Base-by-base conservation (phyloP, 73 alveolate genomes). In the Halteria grandinella region DNA sequence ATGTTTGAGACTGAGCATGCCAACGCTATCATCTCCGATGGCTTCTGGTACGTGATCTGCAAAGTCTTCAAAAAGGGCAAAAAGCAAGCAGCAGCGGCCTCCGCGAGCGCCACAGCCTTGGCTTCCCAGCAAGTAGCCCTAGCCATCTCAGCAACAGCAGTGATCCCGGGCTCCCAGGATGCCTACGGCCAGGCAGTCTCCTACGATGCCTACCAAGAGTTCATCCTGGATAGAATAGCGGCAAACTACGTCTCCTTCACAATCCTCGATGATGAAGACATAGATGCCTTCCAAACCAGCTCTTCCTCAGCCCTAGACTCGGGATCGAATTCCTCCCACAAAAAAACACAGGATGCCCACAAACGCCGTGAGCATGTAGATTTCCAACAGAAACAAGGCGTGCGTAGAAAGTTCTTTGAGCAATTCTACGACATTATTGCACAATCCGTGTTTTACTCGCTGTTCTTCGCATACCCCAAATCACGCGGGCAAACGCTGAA, bases 381-480 rank as follows among this genome's bases (percentile, higher is more conserved):
- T n/a, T n/a, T n/a, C n/a, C n/a, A n/a, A n/a, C n/a, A n/a, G n/a
- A n/a, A n/a, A n/a, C n/a, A n/a, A n/a, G n/a, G n/a, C n/a, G n/a
- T n/a, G n/a, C n/a, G n/a, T n/a, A n/a, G n/a, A n/a, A 62, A 69
- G 10, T 89, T 89, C 91, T 91, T 94, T 79, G 85, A 90, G 44
- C 60, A 87, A 52, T 91, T 91, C 75, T 86, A 87, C 25, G 95
- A 94, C 75, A 91, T 89, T 18, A 94, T 94, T 60, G 95, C 97
- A 32, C 94, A 94, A 81, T 85, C 96, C 8, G 95, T 94, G 34
- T 89, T 86, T 80, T 91, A 86, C 45, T 87, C 96, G 15, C 75
- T 94, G 72, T 94, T 89, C 84, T 84, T 83, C 48, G 98, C 98
- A 0, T 94, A 88, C 48, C 98, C 98, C 11, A 94, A 94, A 87